A percentile compares a stretch with the other conserved stretches of the same genome.
Conservation (phyloP, 139 green algal species). For the Mesostigma viride region DNA sequence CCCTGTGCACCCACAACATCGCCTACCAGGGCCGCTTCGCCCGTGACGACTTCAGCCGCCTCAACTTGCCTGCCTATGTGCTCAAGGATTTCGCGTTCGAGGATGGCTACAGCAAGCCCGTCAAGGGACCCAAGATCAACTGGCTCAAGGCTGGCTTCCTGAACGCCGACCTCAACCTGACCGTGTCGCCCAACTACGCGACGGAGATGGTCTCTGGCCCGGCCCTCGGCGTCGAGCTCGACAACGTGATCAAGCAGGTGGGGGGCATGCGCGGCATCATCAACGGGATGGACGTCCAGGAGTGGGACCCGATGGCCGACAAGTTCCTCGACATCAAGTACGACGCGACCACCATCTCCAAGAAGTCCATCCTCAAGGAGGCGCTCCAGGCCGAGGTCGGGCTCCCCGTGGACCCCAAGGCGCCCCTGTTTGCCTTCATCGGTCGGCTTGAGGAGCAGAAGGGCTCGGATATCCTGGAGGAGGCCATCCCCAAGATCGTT, state of each 20-base stretch:
- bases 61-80: conserved; percentile 54
- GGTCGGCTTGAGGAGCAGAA: conserved; percentile 96
- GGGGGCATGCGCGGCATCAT: conserved; percentile 92
- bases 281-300: conserved; percentile 92
- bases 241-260: conserved; percentile 46
- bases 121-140: conserved; percentile 74
- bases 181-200: conserved; percentile 94
- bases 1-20: conserved; percentile 94
- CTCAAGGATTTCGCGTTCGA: conserved; percentile 60
- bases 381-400: conserved; percentile 58
- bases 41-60: conserved; percentile 53
- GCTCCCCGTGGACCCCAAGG: conserved; percentile 58
- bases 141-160: conserved; percentile 88
- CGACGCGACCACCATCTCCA: conserved; percentile 61
- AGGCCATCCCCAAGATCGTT: conserved; percentile 58
- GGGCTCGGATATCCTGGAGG: conserved; percentile 91
- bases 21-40: conserved; percentile 91
- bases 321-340: conserved; percentile 93
- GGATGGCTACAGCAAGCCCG: conserved; percentile 64
- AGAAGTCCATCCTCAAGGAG: conserved; percentile 85
- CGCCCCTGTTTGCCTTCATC: conserved; percentile 83
- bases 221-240: conserved; percentile 77
- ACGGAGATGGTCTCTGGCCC: conserved; percentile 66
- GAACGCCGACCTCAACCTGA: conserved; percentile 78
- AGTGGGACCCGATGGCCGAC: conserved; percentile 88